Evolutionary conservation across 306 rosid genomes (phyloP), one percentile per base, ranked within the genome.

Genomic region (Fragaria ananassa): DNA sequence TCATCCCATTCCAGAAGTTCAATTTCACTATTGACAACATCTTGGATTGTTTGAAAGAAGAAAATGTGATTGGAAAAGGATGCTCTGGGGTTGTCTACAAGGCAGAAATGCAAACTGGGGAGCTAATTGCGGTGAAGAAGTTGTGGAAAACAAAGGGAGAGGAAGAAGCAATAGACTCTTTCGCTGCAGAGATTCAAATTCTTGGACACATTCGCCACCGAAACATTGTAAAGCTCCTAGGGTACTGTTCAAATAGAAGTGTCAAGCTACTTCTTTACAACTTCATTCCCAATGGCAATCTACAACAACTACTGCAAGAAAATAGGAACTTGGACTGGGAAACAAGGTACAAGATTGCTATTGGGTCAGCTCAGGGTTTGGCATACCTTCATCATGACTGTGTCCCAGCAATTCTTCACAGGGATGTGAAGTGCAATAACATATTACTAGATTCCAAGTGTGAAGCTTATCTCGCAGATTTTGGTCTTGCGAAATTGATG

Each of bases 361-460:
- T 96, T 7, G 99, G 99, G 8, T 87, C 97, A 7, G 98, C 98
- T 42, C 98, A 96, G 50, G 99, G 99, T 70, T 74, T 96, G 41
- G 87, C 99, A 74, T 96, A 96, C 76, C 98, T 96, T 82, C 99
- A 96, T 60, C 99, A 96, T 85, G 93, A 96, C 76, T 96, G 99
- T 58, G 93, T 88, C 53, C 99, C 99, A 5, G 46, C 98, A 68
- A 96, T 96, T 78, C 92, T 96, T 76, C 99, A 96, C 74, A 89
- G 99, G 76, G 99, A 96, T 86, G 98, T 96, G 31, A 96, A 96
- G 78, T 89, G 99, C 93, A 96, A 92, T 76, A 96, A 96, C 87
- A 92, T 96, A 75, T 97, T 92, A 62, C 74, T 96, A n/a, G 99
- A 89, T 81, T 90, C 98, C 74, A 96, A 87, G 83, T 92, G 76